Base-by-base conservation (phyloP, 441 rosid species). In the Metrosideros polymorpha region DNA sequence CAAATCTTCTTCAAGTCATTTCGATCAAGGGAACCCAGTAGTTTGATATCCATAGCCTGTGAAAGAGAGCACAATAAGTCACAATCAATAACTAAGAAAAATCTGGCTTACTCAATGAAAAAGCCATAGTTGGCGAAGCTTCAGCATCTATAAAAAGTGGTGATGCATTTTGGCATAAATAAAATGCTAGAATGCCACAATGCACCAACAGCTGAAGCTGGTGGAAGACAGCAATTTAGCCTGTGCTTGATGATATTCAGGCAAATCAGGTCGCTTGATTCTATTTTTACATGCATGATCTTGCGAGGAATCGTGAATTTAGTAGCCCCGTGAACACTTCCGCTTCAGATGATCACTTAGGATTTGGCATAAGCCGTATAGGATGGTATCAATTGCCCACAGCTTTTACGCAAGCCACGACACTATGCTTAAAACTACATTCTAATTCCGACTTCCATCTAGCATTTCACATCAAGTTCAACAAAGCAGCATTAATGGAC, bases 1-100 rank as follows among this genome's bases (percentile, higher is more conserved):
- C 99, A 98, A 82, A 98, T 93, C 92, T 98, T 98, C 95, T 90
- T 96, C 91, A 98, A 91, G 91, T 96, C 99, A 57, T 98, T 99
- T 92, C 99, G 92, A 88, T 90, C 93, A 83, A 98, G 98, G 35
- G 95, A 88, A 47, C 96, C 97, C 55, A 98, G 96, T 86, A 96
- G 93, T 88, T 98, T 98, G 88, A 95, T 91, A 92, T 96, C 99
- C 88, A 91, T 96, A 53, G 99, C 98, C 99, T 98, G 92, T 86
- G 85, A n/a, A 29, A 87, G 30, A 82, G 75, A 85, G 25, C 12
- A 49, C 84, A 15, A 49, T 27, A 77, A 54, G 10, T 53, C 27
- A 66, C n/a, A 39, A 66, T 66, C 79, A 86, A 59, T 63, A 24
- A 35, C 53, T 45, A 39, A 10, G 12, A 15, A 76, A 79, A 87